These are phyloP conservation scores for Vigna reflexopilosa DNA, from an alignment of 306 rosid species.

Conservation along the genomic window DNA sequence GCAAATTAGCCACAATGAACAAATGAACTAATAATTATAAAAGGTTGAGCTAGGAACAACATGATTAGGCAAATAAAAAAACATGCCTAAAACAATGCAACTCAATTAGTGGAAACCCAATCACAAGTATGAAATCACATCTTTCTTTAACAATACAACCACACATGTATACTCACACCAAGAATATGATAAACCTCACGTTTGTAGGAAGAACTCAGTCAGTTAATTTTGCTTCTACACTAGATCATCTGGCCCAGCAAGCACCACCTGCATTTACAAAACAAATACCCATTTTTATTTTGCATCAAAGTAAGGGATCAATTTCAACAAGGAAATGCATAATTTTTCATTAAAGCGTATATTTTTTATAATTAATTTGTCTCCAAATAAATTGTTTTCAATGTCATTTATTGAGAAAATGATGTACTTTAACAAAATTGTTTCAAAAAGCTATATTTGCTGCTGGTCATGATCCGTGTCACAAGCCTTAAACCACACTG, in stretches of 20 bases:
- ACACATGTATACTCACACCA: conserved; percentile 63
- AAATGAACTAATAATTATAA: conserved; percentile 69
- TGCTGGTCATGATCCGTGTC: too few species aligned
- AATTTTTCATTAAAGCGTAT: too few species aligned
- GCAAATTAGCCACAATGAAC: conserved; percentile 68
- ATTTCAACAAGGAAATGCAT: conserved; percentile 1
- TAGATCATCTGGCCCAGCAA: conserved; percentile 94
- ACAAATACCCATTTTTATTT: conserved; percentile 10
- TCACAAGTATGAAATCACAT: conserved; percentile 52
- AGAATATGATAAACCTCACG: conserved; percentile 59
- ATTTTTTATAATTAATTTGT: too few species aligned
- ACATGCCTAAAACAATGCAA: conserved; percentile 90
- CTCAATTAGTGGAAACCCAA: conserved; percentile 71
- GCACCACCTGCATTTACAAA: conserved; percentile 69
- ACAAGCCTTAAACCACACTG: too few species aligned
- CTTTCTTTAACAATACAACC: conserved; percentile 53
- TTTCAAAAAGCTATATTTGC: too few species aligned
- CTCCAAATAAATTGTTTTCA: too few species aligned
- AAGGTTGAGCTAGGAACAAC: conserved; percentile 58
- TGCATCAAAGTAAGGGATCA: conserved; percentile 22
- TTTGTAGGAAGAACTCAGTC: conserved; percentile 50
- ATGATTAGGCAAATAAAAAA: conserved; percentile 92
- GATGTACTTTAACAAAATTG: too few species aligned
- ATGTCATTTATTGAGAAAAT: too few species aligned
- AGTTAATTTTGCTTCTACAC: conserved; percentile 65